phyloP scores from a whole-genome alignment of 1,139 yeast genomes.

The Wickerhamomyces sp. region DNA sequence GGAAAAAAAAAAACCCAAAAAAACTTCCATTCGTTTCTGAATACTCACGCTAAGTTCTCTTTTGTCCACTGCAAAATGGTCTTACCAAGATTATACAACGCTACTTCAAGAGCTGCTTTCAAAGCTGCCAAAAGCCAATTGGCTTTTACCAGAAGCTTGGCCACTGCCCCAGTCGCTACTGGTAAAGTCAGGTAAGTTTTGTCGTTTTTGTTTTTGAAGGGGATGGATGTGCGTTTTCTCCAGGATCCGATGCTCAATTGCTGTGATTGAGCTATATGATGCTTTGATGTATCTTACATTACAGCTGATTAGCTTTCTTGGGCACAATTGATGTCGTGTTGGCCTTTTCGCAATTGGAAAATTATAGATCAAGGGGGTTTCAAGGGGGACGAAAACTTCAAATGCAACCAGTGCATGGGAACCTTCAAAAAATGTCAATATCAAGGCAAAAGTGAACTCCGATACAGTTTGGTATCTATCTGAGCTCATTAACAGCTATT shows the following conservation, averaged over 20 bases:
- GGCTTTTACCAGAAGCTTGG: slow-evolving; percentile 70
- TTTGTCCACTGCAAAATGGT: slow-evolving; percentile 40
- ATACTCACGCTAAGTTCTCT: slow-evolving; percentile 8
- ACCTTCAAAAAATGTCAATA: no score
- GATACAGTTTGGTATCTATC: no score
- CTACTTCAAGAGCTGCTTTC: slow-evolving; percentile 85
- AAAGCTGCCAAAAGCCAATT: slow-evolving; percentile 82
- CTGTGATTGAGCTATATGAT: no score
- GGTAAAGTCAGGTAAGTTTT: slow-evolving; percentile 89
- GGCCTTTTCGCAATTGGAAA: neutral
- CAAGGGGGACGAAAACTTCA: neutral
- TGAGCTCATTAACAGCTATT: no score
- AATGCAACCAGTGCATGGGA: neutral
- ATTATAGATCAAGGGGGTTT: slow-evolving; percentile 1
- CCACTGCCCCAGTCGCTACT: slow-evolving; percentile 76
- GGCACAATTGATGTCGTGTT: neutral
- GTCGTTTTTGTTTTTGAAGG: neutral
- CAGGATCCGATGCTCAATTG: no score
- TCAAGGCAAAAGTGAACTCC: no score
- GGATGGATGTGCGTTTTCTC: neutral
- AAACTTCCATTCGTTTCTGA: slow-evolving; percentile 1
- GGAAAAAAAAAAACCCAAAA: slow-evolving; percentile 13
- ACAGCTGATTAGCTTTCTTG: no score
- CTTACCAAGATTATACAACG: slow-evolving; percentile 89
- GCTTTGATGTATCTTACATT: no score